A percentile compares a stretch with the other conserved stretches of the same genome.
These are phyloP conservation scores for Platanthera guangdongensis DNA, from an alignment of 106 monocot genomes.

Conservation along the genomic window DNA sequence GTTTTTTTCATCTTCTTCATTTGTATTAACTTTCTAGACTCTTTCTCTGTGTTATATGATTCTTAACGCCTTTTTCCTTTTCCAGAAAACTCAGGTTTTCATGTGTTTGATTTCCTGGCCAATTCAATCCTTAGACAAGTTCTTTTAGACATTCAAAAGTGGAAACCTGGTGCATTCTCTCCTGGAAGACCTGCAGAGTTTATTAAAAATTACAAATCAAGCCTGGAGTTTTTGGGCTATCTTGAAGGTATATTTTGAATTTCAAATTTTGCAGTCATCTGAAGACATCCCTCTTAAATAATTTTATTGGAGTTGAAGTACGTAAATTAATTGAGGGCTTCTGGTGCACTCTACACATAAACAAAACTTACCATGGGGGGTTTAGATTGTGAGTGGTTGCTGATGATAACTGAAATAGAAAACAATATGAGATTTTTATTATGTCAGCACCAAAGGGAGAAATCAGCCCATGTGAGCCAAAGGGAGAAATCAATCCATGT, in stretches of 20 bases:
- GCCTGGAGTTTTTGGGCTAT: constrained; percentile 59
- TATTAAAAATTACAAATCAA: constrained; percentile 88
- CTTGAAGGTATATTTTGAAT: constrained; percentile 69
- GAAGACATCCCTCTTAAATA: background rate
- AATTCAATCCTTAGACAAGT: constrained; percentile 96
- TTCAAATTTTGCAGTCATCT: background rate
- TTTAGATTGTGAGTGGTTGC: background rate
- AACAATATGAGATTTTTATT: background rate
- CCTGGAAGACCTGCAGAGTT: constrained; percentile 90
- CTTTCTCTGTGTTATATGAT: constrained; percentile 8
- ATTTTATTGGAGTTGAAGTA: background rate
- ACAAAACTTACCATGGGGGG: background rate
- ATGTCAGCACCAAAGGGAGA: background rate
- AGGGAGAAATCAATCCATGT: too few relatives aligned
- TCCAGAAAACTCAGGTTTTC: constrained; percentile 95
- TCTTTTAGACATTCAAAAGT: constrained; percentile 67
- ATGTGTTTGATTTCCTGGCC: constrained; percentile 95
- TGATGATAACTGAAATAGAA: background rate
- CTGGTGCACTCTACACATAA: background rate
- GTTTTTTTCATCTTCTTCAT: constrained; percentile 17
- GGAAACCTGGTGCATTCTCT: constrained; percentile 87
- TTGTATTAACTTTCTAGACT: background rate
- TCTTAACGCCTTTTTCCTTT: constrained; percentile 6
- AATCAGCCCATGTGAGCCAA: too few relatives aligned
- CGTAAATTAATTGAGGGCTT: background rate